Evolutionary conservation across 495 filamentous ascomycete species (phyloP).

Genomic region (Tricharina praecox): DNA sequence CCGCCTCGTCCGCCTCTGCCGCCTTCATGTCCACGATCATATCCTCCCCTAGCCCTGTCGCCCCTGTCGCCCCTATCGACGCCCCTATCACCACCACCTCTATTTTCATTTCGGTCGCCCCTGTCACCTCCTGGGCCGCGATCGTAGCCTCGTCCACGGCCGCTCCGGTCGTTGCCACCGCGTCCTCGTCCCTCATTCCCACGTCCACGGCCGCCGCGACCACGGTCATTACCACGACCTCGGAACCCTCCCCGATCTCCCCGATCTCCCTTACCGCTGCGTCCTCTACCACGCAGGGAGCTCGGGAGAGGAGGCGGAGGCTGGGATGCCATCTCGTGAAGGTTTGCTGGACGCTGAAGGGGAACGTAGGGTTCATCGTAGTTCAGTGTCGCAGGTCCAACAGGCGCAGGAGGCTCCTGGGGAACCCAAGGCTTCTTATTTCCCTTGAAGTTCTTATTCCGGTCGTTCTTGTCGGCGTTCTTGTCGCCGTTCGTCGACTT

Average conservation of each 20-base stretch:
- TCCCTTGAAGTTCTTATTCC: too few species aligned
- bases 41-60: not conserved
- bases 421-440: constrained; percentile 12
- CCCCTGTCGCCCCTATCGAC: not conserved
- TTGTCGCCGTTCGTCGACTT: constrained; percentile 29
- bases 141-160: constrained; percentile 21
- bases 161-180: not conserved
- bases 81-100: not conserved
- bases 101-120: not conserved
- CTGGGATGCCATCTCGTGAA: constrained; percentile 32
- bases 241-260: constrained; percentile 32
- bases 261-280: constrained; percentile 35
- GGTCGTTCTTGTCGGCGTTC: constrained; percentile 26
- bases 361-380: constrained; percentile 24
- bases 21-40: not conserved
- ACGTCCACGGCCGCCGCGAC: not conserved
- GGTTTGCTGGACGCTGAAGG: constrained; percentile 24
- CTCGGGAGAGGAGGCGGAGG: constrained; percentile 23
- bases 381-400: constrained; percentile 1
- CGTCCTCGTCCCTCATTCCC: not conserved
- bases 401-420: not conserved
- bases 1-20: not conserved
- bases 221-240: constrained; percentile 26
- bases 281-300: constrained; percentile 27
- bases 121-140: not conserved